Base-by-base conservation (phyloP, 768 basidiomycete species). In the Suillus discolor region DNA sequence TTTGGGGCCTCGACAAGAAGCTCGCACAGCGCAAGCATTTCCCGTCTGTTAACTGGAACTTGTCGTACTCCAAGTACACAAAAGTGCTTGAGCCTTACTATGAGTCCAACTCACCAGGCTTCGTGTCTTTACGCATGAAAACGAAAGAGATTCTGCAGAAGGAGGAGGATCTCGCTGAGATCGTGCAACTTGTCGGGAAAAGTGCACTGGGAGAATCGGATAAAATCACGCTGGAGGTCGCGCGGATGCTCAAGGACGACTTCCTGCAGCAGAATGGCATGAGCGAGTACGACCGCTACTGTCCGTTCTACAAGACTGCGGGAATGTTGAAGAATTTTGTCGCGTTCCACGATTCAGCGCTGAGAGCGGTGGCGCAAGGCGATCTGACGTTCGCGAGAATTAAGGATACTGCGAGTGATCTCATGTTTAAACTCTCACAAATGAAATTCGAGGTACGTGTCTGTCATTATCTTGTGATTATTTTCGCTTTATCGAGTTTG, bases 1-100 rank as follows among this genome's bases (percentile, higher is more conserved):
- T 99, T 87, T 99, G 97, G 97, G 97, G 97, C 78, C 87, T 99
- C 34, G 97, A 99, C 81, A 99, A 99, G 89, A 96, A 97, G 76
- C 89, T 99, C 66, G 97, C 97, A 3, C 97, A 99, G 77, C 87
- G 97, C 68, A 99, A 99, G 79, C 96, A 99, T 77, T 99, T 99
- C 86, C 97, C 97, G 2, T 97, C 96, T n/a, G 97, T 99, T 77
- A 98, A 99, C 81, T 99, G 97, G 97, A 97, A 90, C 70, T 82
- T 97, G n/a, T 99, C 97, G 12, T 99, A 99, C 79, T 99, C 97
- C 66, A 99, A 99, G 78, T 99, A 99, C 79, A 92, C 90, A 68
- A 96, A 96, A 75, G 89, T 96, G 12, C 87, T 98, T 47, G 96
- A 97, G 72, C 87, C 92, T 1, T 90, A 96, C 79, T 99, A 99